Conservation (phyloP, 768 basidiomycete species). For the Suillus sp. region DNA sequence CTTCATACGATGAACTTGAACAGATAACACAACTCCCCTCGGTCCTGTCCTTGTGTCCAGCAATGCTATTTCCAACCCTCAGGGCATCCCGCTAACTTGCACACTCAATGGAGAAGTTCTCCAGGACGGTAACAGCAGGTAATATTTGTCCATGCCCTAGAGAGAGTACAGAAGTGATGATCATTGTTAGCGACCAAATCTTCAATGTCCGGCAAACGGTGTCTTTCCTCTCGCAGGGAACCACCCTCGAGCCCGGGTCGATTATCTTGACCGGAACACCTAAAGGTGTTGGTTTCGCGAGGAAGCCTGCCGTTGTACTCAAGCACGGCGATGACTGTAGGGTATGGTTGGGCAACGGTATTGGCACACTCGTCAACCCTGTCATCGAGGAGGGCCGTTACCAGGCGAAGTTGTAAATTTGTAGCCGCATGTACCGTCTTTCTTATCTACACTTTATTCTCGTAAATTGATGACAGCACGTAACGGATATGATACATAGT, state of each 20-base stretch:
- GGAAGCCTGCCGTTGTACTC: constrained; percentile 68
- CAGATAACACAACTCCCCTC: constrained; percentile 55
- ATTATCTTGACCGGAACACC: constrained; percentile 85
- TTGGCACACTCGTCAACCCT: constrained; percentile 79
- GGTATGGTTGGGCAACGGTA: constrained; percentile 69
- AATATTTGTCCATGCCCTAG: neutral
- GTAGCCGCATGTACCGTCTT: neutral
- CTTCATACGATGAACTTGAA: neutral
- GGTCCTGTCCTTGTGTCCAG: constrained; percentile 82
- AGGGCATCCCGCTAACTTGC: constrained; percentile 61
- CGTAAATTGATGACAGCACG: neutral
- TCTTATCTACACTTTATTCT: neutral
- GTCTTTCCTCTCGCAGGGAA: constrained; percentile 80
- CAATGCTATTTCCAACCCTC: constrained; percentile 63
- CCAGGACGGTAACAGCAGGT: constrained; percentile 83
- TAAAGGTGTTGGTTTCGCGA: constrained; percentile 79
- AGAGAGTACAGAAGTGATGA: neutral
- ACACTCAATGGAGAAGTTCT: constrained; percentile 65
- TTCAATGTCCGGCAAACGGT: constrained; percentile 79
- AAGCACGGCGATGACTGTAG: constrained; percentile 73
- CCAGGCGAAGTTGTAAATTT: constrained; percentile 45
- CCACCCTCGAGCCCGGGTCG: constrained; percentile 79
- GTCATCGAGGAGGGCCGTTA: constrained; percentile 65
- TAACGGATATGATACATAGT: constrained; percentile 7
- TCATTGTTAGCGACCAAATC: constrained; percentile 66